Base-by-base conservation (phyloP, 2,329 filamentous ascomycete species). In the Sclerotiophoma versabilis region DNA sequence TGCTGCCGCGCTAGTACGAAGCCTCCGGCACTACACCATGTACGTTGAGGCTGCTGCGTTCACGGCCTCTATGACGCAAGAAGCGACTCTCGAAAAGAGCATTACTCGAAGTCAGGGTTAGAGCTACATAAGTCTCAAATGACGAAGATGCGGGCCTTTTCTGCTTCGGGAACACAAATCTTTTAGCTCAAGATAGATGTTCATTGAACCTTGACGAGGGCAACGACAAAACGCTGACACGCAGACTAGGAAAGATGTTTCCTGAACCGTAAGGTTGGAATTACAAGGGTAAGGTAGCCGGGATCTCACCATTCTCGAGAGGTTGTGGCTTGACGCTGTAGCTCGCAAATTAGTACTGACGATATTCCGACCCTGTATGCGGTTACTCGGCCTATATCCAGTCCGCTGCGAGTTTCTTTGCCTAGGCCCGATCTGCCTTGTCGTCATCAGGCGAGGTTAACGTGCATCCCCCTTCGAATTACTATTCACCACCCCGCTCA, bases 231-330 rank as follows among this genome's bases (percentile, higher is more conserved):
- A 49, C 41, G 39, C 29, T 36, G 23, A 23, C 27, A 41, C 15
- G 6, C 22, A 26, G 37, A 26, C 39, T 41, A 34, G 12, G 32
- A 34, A 41, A 23, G 17, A 44, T 17, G 29, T 34, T 37, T 49
- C 34, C 29, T 54, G 45, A 42, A 42, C 33, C 44, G 39, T 44
- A 33, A 54, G 27, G 20, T 45, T n/a, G 29, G 39, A 49, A 43
- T 4, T 12, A 32, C 39, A 54, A 45, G 45, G 51, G 19, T 27
- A 33, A 11, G 34, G 11, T 27, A 12, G 23, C 22, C 39, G 51
- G 42, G 12, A 41, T 34, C 39, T 46, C 34, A 17, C 46, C 51
- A 34, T 49, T 23, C 20, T 27, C 17, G 20, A 36, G 17, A 38
- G 26, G 45, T 12, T 49, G 39, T 54, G 39, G 33, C 41, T 54